A percentile compares a stretch with the other conserved stretches of the same genome.
Evolutionary conservation across 176 grass and related monocot species (phyloP).

Genomic region (Phoenix dactylifera): DNA sequence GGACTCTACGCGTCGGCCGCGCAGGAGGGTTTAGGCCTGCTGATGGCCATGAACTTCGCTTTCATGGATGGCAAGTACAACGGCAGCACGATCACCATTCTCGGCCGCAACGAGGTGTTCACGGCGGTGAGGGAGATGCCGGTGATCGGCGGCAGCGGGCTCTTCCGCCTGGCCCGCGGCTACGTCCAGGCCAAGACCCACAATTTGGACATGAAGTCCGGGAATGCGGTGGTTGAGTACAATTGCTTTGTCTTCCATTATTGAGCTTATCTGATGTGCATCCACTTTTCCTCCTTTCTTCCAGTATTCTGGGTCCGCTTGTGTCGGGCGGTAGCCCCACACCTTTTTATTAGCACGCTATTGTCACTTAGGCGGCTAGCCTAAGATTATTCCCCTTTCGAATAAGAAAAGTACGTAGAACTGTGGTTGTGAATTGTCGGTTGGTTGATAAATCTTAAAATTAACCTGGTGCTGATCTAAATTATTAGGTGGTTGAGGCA

Average conservation of each 20-base stretch:
- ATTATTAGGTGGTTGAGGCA: too few species aligned
- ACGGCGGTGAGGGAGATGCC: conserved; percentile 40
- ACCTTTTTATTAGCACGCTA: too few species aligned
- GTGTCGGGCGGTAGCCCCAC: too few species aligned
- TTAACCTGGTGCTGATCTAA: too few species aligned
- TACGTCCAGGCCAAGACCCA: conserved; percentile 37
- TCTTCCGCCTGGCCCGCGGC: conserved; percentile 23
- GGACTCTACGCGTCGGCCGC: conserved; percentile 39
- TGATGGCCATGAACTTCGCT: conserved; percentile 31
- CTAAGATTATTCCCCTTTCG: too few species aligned
- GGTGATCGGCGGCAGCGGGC: conserved; percentile 36
- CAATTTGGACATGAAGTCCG: background rate
- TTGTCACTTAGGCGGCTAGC: too few species aligned
- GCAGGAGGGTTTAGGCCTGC: conserved; percentile 15
- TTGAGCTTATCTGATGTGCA: background rate
- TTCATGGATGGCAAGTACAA: conserved; percentile 34
- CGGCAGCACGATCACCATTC: conserved; percentile 37
- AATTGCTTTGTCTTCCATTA: conserved; percentile 35
- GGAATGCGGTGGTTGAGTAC: conserved; percentile 35
- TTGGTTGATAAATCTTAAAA: too few species aligned
- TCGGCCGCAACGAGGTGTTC: conserved; percentile 29
- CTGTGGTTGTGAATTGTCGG: too few species aligned
- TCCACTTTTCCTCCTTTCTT: too few species aligned
- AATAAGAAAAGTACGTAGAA: too few species aligned
- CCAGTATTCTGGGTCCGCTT: too few species aligned